Evolutionary conservation across 805 yeast species (phyloP).

Genomic region (Ascoidea tarda): DNA sequence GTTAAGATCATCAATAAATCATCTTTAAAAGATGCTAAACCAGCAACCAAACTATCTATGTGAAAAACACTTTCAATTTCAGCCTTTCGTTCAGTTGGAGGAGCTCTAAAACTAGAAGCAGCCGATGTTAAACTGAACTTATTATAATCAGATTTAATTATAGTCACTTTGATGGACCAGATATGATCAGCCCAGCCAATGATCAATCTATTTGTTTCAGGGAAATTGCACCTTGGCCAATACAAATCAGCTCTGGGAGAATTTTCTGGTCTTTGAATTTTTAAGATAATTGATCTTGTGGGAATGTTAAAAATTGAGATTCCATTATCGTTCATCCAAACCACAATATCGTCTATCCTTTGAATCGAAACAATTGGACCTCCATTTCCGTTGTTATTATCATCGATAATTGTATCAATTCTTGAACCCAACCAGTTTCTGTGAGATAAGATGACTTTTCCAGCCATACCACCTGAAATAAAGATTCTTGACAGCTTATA

Average conservation of each 20-base stretch:
- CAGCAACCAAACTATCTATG: conserved; percentile 47
- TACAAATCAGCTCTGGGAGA: conserved; percentile 62
- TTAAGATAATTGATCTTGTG: conserved; percentile 31
- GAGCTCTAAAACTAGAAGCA: conserved; percentile 34
- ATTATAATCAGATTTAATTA: conserved; percentile 10
- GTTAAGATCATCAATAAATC: conserved; percentile 53
- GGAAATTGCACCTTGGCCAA: conserved; percentile 63
- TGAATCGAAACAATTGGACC: conserved; percentile 64
- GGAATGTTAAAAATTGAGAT: conserved; percentile 50
- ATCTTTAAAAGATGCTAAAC: conserved; percentile 63
- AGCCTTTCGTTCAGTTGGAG: conserved; percentile 24
- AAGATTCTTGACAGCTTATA: conserved; percentile 51
- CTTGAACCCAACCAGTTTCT: conserved; percentile 83
- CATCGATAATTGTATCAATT: conserved; percentile 48
- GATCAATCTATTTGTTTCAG: conserved; percentile 50
- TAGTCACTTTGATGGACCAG: conserved; percentile 48
- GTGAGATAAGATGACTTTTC: conserved; percentile 60
- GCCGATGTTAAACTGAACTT: conserved; percentile 29
- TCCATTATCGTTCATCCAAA: conserved; percentile 83
- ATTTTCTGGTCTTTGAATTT: conserved; percentile 41
- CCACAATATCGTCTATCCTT: conserved; percentile 45
- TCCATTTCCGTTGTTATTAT: conserved; percentile 19
- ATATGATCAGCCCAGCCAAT: conserved; percentile 77
- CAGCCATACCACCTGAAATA: conserved; percentile 76
- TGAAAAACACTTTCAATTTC: conserved; percentile 26